Evolutionary conservation across 257 asterid species (phyloP), one percentile per base, ranked within the genome.

Genomic region (Solanum ossicruentum): DNA sequence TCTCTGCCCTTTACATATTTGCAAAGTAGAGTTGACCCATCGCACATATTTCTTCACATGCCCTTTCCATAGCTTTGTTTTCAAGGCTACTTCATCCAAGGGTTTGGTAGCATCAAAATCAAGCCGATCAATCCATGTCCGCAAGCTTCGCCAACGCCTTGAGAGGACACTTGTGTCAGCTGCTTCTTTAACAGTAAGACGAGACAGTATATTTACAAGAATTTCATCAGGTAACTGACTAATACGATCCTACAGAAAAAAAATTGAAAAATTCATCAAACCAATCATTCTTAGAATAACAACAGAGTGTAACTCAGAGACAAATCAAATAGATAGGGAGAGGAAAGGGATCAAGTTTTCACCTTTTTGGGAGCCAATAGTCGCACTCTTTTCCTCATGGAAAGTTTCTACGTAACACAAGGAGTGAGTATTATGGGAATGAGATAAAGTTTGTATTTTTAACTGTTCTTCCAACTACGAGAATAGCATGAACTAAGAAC

Each of bases 91-190:
- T 41, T 70, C 45, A 41, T 70, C 15, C 79, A 70, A 70, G 16
- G 79, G 28, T 70, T 39, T 41, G 79, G 17, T 70, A 39, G 79
- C 81, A 23, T 67, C 81, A 78, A 84, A 73, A 77, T 84, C 21
- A 28, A 84, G 84, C 47, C 49, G 12, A 9, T 36, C 3, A 73
- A 60, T 65, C 6, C 17, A 12, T 41, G 4, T 67, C 87, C 71
- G 55, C 41, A 85, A 67, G 23, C n/a, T 15, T 47, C 12, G 39
- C 82, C 87, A 85, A 1, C 85, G 54, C 56, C 43, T 80, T 39
- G 85, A 85, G 21, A 79, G 67, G 65, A 80, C 84, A n/a, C 87
- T 79, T 45, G 81, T 67, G 60, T 85, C 18, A 13, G 60, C 61
- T 52, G 85, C 80, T 82, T 85, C 87, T 70, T 61, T 55, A 6